Conservation (phyloP, 2,329 filamentous ascomycete genomes). For the Metarhizium album region DNA sequence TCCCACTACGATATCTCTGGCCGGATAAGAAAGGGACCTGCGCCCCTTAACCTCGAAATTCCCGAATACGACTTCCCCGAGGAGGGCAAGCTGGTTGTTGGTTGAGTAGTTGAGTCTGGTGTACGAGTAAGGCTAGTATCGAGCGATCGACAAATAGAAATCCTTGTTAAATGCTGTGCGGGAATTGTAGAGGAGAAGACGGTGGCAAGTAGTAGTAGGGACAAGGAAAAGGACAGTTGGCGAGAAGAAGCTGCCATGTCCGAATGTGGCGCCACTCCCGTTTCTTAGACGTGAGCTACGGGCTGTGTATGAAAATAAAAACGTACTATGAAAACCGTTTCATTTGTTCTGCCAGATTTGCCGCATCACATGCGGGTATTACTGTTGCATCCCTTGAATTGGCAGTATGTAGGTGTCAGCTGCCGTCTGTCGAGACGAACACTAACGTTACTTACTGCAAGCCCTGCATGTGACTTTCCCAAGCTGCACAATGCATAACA, state of each 20-base stretch:
- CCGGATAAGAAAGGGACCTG: conserved; percentile 93
- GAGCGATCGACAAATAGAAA: conserved; percentile 9
- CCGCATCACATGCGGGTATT: neutral
- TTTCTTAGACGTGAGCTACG: conserved; percentile 25
- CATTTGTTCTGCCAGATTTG: neutral
- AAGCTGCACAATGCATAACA: neutral
- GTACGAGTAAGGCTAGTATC: conserved; percentile 11
- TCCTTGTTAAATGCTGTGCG: neutral
- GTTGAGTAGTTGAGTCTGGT: conserved; percentile 45
- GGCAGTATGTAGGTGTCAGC: neutral
- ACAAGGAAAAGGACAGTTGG: neutral
- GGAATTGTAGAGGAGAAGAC: conserved; percentile 6
- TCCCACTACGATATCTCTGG: conserved; percentile 99
- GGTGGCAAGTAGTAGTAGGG: conserved; percentile 1
- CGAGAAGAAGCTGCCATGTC: conserved; percentile 6
- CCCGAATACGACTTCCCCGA: conserved; percentile 87
- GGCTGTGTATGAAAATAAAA: conserved; percentile 28
- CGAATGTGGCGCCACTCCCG: conserved; percentile 16
- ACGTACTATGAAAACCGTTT: conserved; percentile 16
- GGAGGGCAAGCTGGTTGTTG: conserved; percentile 81
- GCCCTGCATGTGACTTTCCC: neutral
- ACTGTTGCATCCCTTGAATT: neutral
- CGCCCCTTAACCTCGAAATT: conserved; percentile 94
- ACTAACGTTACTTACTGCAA: neutral
- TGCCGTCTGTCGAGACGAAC: neutral